Conservation (phyloP, 805 yeast genomes). For the Candida parachauliodes region DNA sequence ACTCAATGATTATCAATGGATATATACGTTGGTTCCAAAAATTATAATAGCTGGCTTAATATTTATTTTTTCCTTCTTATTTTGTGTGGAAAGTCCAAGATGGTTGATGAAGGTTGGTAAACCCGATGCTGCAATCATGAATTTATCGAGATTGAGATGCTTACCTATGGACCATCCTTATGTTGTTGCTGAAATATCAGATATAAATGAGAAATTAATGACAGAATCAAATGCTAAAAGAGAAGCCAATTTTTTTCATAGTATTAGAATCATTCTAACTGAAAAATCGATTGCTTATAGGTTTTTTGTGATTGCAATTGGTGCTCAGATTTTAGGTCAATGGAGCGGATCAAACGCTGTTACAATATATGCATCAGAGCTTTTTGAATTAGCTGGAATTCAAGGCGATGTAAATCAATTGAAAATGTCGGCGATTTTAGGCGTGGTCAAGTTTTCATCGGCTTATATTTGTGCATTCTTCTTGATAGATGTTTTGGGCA, state of each 20-base stretch:
- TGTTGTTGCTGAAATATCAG: slow-evolving; percentile 45
- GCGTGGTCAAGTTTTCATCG: slow-evolving; percentile 45
- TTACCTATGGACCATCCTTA: slow-evolving; percentile 45
- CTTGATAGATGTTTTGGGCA: slow-evolving; percentile 48
- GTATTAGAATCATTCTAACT: slow-evolving; percentile 23
- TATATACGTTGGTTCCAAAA: slow-evolving; percentile 44
- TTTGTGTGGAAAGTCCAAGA: slow-evolving; percentile 46
- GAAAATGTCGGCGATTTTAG: slow-evolving; percentile 47
- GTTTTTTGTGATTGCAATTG: slow-evolving; percentile 34
- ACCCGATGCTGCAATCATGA: slow-evolving; percentile 34
- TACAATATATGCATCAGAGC: slow-evolving; percentile 51
- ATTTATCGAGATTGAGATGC: slow-evolving; percentile 39
- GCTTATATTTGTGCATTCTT: slow-evolving; percentile 49
- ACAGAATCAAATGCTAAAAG: slow-evolving; percentile 13
- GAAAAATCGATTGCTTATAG: slow-evolving; percentile 41
- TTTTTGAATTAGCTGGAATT: slow-evolving; percentile 44
- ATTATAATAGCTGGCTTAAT: slow-evolving; percentile 44
- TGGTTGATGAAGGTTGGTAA: slow-evolving; percentile 42
- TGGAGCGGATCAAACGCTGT: slow-evolving; percentile 55
- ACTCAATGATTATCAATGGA: slow-evolving; percentile 39
- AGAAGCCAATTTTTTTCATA: neutral
- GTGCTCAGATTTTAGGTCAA: slow-evolving; percentile 46
- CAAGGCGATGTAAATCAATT: slow-evolving; percentile 31
- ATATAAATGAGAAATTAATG: slow-evolving; percentile 44
- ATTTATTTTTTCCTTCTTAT: slow-evolving; percentile 33